Conservation (phyloP, 495 filamentous ascomycete genomes). For the Podospora didyma region DNA sequence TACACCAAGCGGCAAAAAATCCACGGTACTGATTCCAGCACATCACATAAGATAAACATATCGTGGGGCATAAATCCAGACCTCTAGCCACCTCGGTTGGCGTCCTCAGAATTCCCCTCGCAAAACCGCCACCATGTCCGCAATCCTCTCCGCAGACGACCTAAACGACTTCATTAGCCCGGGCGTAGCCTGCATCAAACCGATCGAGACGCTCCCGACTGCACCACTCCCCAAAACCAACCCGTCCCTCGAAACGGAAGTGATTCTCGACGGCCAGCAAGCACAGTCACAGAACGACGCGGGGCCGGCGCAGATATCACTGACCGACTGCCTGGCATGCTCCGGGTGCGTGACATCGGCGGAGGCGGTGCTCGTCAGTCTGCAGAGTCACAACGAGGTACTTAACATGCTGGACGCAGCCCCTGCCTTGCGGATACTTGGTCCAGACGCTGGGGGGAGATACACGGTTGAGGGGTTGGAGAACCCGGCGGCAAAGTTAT, state of each 20-base stretch:
- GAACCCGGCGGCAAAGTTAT: constrained; percentile 58
- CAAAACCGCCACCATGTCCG: constrained; percentile 62
- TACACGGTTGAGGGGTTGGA: constrained; percentile 32
- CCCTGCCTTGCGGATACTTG: constrained; percentile 43
- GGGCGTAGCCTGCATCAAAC: constrained; percentile 96
- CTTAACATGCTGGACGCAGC: constrained; percentile 72
- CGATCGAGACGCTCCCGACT: constrained; percentile 79
- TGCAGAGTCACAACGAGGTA: constrained; percentile 91
- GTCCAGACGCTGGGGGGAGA: background rate
- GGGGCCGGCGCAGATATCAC: constrained; percentile 76
- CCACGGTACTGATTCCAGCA: too few relatives aligned
- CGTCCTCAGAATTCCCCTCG: background rate
- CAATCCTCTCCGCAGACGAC: constrained; percentile 93
- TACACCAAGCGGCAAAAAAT: too few relatives aligned
- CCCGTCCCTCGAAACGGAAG: constrained; percentile 64
- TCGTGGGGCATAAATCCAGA: too few relatives aligned
- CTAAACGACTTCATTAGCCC: constrained; percentile 98
- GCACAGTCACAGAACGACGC: constrained; percentile 31
- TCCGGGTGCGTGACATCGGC: constrained; percentile 97
- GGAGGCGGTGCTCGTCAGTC: constrained; percentile 86
- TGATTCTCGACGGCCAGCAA: constrained; percentile 85
- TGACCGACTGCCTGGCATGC: constrained; percentile 96
- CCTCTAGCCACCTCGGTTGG: too few relatives aligned
- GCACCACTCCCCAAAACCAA: constrained; percentile 14
- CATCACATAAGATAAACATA: too few relatives aligned